These are phyloP conservation scores for Acidiella bohemica DNA, from an alignment of 495 filamentous ascomycete species.

Conservation along the genomic window DNA sequence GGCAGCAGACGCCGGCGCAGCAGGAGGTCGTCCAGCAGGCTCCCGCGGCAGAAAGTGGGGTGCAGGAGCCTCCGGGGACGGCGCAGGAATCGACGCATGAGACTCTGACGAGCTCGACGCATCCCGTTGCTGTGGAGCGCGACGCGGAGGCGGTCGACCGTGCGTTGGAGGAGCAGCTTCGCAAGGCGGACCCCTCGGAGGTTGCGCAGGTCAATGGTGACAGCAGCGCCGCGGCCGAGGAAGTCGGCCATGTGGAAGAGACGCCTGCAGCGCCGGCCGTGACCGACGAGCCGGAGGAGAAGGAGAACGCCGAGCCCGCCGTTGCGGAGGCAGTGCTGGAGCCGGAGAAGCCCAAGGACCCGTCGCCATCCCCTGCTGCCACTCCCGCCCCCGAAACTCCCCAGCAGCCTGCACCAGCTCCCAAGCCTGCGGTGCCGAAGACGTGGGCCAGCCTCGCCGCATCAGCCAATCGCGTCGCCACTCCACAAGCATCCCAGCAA, in stretches of 20 bases:
- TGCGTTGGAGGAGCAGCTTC: constrained; percentile 44
- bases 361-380: constrained; percentile 35
- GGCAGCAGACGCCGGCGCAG: constrained; percentile 30
- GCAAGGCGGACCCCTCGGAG: no score
- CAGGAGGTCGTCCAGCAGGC: constrained; percentile 32
- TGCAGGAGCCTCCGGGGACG: constrained; percentile 27
- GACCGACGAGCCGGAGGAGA: constrained; percentile 15
- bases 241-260: constrained; percentile 16
- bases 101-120: constrained; percentile 25
- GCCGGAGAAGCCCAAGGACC: constrained; percentile 44
- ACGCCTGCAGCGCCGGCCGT: constrained; percentile 9
- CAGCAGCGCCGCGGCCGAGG: constrained; percentile 27
- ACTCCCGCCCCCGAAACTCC: constrained; percentile 32
- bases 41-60: constrained; percentile 26
- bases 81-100: constrained; percentile 20
- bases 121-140: constrained; percentile 27
- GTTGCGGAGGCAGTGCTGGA: constrained; percentile 21
- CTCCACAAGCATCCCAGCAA: constrained; percentile 28
- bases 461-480: constrained; percentile 30
- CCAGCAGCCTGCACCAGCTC: constrained; percentile 26
- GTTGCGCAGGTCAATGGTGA: constrained; percentile 27
- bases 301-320: constrained; percentile 19
- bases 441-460: constrained; percentile 82
- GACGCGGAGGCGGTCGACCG: constrained; percentile 41
- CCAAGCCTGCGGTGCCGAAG: constrained; percentile 49